Conservation (phyloP, 805 yeast species). For the Candida montana region DNA sequence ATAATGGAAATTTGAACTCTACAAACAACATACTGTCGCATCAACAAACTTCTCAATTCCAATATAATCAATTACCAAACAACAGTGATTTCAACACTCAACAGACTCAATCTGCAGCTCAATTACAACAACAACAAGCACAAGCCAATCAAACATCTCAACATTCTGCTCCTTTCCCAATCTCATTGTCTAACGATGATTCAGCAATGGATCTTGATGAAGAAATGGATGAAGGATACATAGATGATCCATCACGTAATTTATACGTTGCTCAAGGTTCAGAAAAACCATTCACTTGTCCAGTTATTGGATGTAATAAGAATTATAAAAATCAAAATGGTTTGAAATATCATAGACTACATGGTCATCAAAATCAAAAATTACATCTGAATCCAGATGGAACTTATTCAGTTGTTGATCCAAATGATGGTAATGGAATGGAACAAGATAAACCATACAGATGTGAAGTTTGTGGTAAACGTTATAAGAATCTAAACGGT, state of each 20-base stretch:
- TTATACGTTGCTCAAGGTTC: constrained; percentile 91
- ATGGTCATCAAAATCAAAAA: constrained; percentile 96
- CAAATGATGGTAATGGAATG: constrained; percentile 89
- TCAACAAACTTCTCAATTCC: constrained; percentile 6
- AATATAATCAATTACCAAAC: constrained; percentile 4
- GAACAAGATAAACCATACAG: constrained; percentile 98
- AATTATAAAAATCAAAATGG: constrained; percentile 98
- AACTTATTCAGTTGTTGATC: constrained; percentile 86
- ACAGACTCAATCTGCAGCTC: constrained; percentile 9
- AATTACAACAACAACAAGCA: constrained; percentile 19
- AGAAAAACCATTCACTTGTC: constrained; percentile 93
- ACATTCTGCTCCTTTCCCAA: constrained; percentile 28
- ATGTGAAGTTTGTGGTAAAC: constrained; percentile 96
- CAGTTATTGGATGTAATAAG: constrained; percentile 96
- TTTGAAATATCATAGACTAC: constrained; percentile 87
- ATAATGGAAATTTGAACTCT: not conserved
- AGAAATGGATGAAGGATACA: constrained; percentile 68
- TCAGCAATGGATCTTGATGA: constrained; percentile 36
- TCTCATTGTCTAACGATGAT: constrained; percentile 27
- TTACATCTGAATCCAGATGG: constrained; percentile 90
- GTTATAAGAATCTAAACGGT: constrained; percentile 94
- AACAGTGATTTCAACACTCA: constrained; percentile 5
- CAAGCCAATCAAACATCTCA: constrained; percentile 1
- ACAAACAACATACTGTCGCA: not conserved
- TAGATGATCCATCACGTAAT: constrained; percentile 95